phyloP scores from a whole-genome alignment of 768 basidiomycete species.

The Scleroderma citrinum region DNA sequence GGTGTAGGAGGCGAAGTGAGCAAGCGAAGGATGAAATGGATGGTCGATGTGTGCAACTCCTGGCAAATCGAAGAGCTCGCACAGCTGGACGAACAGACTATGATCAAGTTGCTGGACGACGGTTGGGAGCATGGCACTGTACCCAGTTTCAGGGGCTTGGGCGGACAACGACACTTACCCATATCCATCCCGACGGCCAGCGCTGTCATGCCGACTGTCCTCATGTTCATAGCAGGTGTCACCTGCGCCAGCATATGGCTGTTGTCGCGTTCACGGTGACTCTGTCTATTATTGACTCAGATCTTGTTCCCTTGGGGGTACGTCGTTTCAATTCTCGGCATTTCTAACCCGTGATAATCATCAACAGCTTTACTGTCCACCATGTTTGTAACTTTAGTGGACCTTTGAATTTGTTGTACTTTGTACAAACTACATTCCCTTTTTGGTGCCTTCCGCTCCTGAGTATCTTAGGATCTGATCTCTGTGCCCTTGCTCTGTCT shows the following conservation, averaged over 20 bases:
- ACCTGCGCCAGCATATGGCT: slow-evolving; percentile 31
- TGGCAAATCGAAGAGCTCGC: slow-evolving; percentile 86
- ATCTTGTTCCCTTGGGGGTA: background rate
- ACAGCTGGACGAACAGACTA: slow-evolving; percentile 56
- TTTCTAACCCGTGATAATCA: background rate
- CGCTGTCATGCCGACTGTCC: slow-evolving; percentile 22
- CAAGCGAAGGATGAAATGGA: slow-evolving; percentile 86
- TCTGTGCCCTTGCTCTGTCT: background rate
- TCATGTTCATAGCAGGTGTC: slow-evolving; percentile 41
- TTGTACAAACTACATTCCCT: too few species aligned
- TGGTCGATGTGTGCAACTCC: slow-evolving; percentile 76
- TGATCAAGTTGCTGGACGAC: slow-evolving; percentile 62
- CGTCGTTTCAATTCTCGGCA: background rate
- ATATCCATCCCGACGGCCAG: slow-evolving; percentile 3
- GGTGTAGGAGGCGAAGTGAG: slow-evolving; percentile 77
- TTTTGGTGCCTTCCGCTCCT: too few species aligned
- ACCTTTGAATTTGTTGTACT: too few species aligned
- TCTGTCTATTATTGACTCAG: too few species aligned
- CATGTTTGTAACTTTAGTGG: too few species aligned
- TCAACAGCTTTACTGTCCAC: too few species aligned
- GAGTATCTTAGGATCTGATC: too few species aligned
- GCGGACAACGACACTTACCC: slow-evolving; percentile 20
- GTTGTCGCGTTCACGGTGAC: slow-evolving; percentile 28
- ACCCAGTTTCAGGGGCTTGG: slow-evolving; percentile 39
- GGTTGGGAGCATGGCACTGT: slow-evolving; percentile 76